Evolutionary conservation across 1,284 basidiomycete genomes (phyloP), one percentile per base, ranked within the genome.

Genomic region (Phaffia rhodozyma): DNA sequence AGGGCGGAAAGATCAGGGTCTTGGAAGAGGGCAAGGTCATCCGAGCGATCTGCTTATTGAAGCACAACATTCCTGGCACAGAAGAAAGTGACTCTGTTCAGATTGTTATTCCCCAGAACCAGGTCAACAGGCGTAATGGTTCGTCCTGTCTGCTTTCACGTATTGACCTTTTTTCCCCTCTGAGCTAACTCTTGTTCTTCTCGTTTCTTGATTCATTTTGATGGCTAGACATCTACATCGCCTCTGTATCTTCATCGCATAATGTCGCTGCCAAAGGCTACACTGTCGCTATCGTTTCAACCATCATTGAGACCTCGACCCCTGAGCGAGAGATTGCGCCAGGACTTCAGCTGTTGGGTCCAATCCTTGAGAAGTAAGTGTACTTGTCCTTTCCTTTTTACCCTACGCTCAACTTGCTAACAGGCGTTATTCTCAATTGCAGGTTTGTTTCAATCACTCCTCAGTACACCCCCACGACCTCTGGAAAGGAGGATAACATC

Each of bases 101-200:
- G 78, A 91, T 99, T 72, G 93, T 99, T 77, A 96, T 99, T 70
- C 96, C 96, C 38, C 96, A 98, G 79, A 97, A 97, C 77, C 96
- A 99, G 78, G 92, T 99, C 68, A 82, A 83, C 69, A 81, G 96
- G 70, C 86, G 88, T 78, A 91, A 99, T 74, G 94, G 92, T 89
- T 71, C 71, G 84, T 75, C 53, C 43, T 50, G 25, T 30, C 21
- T 25, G 18, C 30, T 65, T 29, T 61, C 38, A 25, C 63, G 9
- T 59, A 56, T n/a, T 58, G 20, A 54, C 71, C 5, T 16, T 25
- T 18, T 25, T 23, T 21, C 48, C 5, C 20, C 23, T 25, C 18
- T 11, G 27, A 64, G 53, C n/a, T 48, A 7, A 71, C 13, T 49
- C 56, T 54, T 38, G 29, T 29, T 20, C 55, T 57, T 47, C 23